Evolutionary conservation across 345 rosid species (phyloP), one percentile per base, ranked within the genome.

Genomic region (Viola odorata): DNA sequence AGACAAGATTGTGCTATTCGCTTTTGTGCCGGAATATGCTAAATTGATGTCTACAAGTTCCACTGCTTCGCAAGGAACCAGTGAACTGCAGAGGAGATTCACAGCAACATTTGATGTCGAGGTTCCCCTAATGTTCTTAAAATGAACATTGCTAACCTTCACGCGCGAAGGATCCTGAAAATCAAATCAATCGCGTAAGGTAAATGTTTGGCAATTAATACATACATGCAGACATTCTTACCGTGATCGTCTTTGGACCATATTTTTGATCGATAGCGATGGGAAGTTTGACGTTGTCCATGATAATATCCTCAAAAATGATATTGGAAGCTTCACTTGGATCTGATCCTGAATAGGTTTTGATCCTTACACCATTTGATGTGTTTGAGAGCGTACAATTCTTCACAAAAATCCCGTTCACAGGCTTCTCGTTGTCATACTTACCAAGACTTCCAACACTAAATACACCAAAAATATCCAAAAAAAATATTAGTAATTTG

Each of bases 371-470:
- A 12, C 81, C 83, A 23, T 78, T 76, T 0, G 64, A 55, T 11
- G 82, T 75, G 37, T 66, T 69, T 6, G 14, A 41, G 37, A 81
- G 41, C 9, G 78, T 73, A 48, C 80, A 73, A 39, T 75, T 76
- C 50, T 39, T 62, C 58, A 81, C 73, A 6, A 37, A 13, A 37
- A 81, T 73, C 4, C 66, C 74, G 5, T 1, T 12, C 58, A 81
- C 85, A n/a, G 73, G 69, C 53, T 17, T 42, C 60, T 81, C 85
- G 1, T 41, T 40, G 3, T 55, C 3, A 58, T 61, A 62, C 62
- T 65, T 75, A 12, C 85, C 82, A 9, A 78, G 78, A 69, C 85
- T 75, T 3, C 82, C 82, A 41, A 81, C 60, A 56, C 82, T 79
- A 53, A 16, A 36, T 13, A 47, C 0, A 3, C n/a, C 3, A 57